Base-by-base conservation (phyloP, 371 early-diverging fungal species). In the Rhizopus microsporus region DNA sequence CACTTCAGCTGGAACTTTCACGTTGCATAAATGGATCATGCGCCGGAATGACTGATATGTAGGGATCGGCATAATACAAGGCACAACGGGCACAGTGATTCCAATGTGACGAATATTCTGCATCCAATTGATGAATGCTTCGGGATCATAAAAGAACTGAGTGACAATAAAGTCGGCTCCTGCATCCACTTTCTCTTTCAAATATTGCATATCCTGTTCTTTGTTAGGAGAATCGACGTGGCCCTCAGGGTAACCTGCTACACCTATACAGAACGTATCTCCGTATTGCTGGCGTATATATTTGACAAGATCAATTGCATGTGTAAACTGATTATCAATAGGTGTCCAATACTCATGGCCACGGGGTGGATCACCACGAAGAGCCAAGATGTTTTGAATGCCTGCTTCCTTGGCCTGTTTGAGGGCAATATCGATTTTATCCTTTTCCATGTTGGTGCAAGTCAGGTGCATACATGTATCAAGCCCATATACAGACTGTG, bases 191-290 rank as follows among this genome's bases (percentile, higher is more conserved):
- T 98, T 98, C 30, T 80, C 86, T 57, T 91, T 90, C 31, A 98
- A 81, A 63, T 83, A 80, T 42, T 59, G 32, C 32, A 96, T 67
- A 39, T 79, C 80, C 31, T 67, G 54, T 0, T 49, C 62, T 16
- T 59, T 57, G 62, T 90, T 90, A 6, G 74, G 65, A 5, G 75
- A 71, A 60, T 95, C 97, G 34, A 86, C 75, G 60, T 97, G 95
- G 31, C 94, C 94, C 68, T 96, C 97, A n/a, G 98, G 98, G 71
- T 96, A 96, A 7, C 93, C 97, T 13, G 97, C 97, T 43, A 98
- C 97, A 60, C 93, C 96, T 62, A 97, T 90, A 65, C 95, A 93
- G 67, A 98, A 98, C 71, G 91, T 89, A 77, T 96, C 94, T 5
- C 91, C 92, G 68, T 96, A 90, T 52, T 88, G 67, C 52, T 84